A percentile compares a stretch with the other conserved stretches of the same genome.
Conservation (phyloP, 2,329 filamentous ascomycete genomes). For the Venturiaceae sp. region DNA sequence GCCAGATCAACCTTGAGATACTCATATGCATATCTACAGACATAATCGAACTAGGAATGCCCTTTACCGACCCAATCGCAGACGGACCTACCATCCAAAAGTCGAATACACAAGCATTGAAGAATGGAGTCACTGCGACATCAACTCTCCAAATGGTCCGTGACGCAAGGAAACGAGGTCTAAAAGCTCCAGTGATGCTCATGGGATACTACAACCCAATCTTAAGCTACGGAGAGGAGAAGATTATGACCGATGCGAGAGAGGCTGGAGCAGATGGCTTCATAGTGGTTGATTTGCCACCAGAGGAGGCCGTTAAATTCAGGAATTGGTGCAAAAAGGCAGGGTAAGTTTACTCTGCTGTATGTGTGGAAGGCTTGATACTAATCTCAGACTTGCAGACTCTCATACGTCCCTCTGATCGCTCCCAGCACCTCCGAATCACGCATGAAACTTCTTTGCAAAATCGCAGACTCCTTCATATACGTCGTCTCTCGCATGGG, state of each 20-base stretch:
- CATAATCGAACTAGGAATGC: slow-evolving; percentile 88
- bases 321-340: slow-evolving; percentile 71
- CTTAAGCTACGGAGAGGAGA: slow-evolving; percentile 87
- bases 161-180: slow-evolving; percentile 64
- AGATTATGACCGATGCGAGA: slow-evolving; percentile 73
- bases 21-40: slow-evolving; percentile 41
- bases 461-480: slow-evolving; percentile 96
- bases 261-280: slow-evolving; percentile 87
- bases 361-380: background rate
- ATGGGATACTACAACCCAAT: slow-evolving; percentile 99
- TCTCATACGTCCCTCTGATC: slow-evolving; percentile 96
- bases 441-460: slow-evolving; percentile 91
- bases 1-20: background rate
- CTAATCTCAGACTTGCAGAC: slow-evolving; percentile 31
- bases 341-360: slow-evolving; percentile 43
- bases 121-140: slow-evolving; percentile 78
- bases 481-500: slow-evolving; percentile 98
- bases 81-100: slow-evolving; percentile 96
- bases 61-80: slow-evolving; percentile 96
- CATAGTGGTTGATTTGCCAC: slow-evolving; percentile 91
- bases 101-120: slow-evolving; percentile 78
- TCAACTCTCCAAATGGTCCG: slow-evolving; percentile 76
- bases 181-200: slow-evolving; percentile 75
- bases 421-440: slow-evolving; percentile 85
- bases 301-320: slow-evolving; percentile 91